phyloP scores from a whole-genome alignment of 768 basidiomycete species.

The Agaricus sinodeliciosus region DNA sequence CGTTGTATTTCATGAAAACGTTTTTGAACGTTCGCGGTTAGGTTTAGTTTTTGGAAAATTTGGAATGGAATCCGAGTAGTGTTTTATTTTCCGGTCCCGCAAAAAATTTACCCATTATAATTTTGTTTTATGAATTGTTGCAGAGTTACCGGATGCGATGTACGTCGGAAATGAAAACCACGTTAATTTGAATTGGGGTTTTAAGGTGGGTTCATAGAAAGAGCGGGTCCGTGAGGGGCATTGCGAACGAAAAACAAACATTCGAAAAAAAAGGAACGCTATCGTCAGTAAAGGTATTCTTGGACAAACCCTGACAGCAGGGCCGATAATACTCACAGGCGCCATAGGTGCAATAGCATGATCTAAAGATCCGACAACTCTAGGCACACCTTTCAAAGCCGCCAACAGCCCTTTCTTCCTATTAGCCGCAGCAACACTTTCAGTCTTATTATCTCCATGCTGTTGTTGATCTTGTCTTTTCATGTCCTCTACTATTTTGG shows the following conservation, averaged over 20 bases:
- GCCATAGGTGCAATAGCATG: conserved; percentile 79
- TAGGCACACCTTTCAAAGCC: conserved; percentile 22
- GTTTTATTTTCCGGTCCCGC: neutral
- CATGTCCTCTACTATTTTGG: neutral
- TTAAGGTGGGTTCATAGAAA: neutral
- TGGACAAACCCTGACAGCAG: neutral
- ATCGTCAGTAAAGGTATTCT: neutral
- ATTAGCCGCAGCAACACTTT: neutral
- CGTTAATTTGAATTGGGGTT: neutral
- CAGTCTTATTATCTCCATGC: neutral
- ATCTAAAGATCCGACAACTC: conserved; percentile 71
- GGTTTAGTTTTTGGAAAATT: neutral
- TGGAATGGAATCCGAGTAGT: neutral
- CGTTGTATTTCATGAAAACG: neutral
- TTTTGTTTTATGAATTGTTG: neutral
- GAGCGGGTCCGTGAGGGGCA: neutral
- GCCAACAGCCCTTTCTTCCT: conserved; percentile 10
- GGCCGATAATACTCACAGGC: conserved; percentile 44
- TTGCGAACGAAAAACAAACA: neutral
- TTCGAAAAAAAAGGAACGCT: neutral
- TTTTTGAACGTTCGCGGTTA: neutral
- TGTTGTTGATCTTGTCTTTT: neutral
- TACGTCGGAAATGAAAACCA: neutral
- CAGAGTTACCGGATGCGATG: neutral
- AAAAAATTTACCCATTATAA: too few species aligned